Evolutionary conservation across 2,329 filamentous ascomycete genomes (phyloP).

Genomic region (Sphaerulina musiva): DNA sequence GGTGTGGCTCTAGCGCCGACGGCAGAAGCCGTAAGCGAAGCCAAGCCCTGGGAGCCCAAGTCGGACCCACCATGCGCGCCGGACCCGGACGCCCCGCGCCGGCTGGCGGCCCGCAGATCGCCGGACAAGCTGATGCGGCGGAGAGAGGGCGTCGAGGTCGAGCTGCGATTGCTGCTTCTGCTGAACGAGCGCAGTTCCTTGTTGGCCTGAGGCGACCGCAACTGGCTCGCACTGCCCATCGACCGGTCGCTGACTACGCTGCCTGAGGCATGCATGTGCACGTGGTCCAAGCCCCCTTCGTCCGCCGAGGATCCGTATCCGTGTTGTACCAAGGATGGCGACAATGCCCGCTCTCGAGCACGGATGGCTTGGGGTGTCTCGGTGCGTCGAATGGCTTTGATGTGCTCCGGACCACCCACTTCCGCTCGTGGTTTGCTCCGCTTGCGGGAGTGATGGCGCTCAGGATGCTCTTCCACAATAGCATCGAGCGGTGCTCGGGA

Average conservation of each 20-base stretch:
- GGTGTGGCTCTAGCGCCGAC: slow-evolving; percentile 33
- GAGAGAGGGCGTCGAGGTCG: slow-evolving; percentile 62
- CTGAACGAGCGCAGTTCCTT: slow-evolving; percentile 56
- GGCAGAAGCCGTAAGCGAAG: slow-evolving; percentile 33
- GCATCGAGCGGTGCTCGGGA: slow-evolving; percentile 37
- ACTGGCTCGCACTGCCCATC: slow-evolving; percentile 35
- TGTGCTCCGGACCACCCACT: slow-evolving; percentile 38
- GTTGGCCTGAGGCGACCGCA: slow-evolving; percentile 32
- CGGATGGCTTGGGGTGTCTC: slow-evolving; percentile 39
- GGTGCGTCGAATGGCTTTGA: slow-evolving; percentile 39
- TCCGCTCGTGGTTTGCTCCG: slow-evolving; percentile 40
- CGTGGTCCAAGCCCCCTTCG: no score
- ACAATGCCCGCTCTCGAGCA: slow-evolving; percentile 26
- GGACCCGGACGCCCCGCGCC: slow-evolving; percentile 32
- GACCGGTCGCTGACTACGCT: slow-evolving; percentile 44
- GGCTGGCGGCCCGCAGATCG: slow-evolving; percentile 63
- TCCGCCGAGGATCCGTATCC: no score
- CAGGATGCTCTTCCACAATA: slow-evolving; percentile 37
- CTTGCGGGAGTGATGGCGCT: slow-evolving; percentile 27
- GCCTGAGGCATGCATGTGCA: slow-evolving; percentile 28
- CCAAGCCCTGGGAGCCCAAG: neutral
- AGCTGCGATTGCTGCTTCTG: slow-evolving; percentile 49
- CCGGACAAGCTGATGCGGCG: slow-evolving; percentile 66
- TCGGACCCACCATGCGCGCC: slow-evolving; percentile 35
- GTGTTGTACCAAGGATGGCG: slow-evolving; percentile 1